Base-by-base conservation (phyloP, 768 basidiomycete species). In the Dentipellis sp. region DNA sequence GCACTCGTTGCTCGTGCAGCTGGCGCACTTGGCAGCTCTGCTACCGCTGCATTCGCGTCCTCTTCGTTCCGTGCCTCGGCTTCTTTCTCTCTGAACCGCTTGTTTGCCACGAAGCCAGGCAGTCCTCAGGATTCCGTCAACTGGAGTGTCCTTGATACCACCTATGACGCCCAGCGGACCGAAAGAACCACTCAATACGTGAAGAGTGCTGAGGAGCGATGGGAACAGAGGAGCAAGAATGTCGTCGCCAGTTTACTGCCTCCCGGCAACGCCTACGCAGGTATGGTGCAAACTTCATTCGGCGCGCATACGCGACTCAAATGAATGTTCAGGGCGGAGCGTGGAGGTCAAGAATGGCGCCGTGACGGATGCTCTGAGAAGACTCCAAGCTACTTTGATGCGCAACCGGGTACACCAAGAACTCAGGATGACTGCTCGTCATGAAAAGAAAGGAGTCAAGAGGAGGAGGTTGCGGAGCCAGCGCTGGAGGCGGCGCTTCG, bases 371-470 rank as follows among this genome's bases (percentile, higher is more conserved):
- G 77, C 85, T 2, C 80, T 80, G 61, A 68, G 60, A 54, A 72
- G 66, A 29, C 74, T 91, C 19, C 75, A 81, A 52, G 58, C 52
- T 17, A 79, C 81, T 53, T 70, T 91, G 38, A 58, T 61, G 49
- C 71, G 71, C 35, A 91, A 91, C 64, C 76, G 68, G 56, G 80
- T 91, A 12, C 67, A 72, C 11, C 62, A 63, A 36, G 80, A 83
- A 59, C 68, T 83, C 46, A 72, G 73, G 52, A 61, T 74, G 63
- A 66, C 73, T 46, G 73, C 78, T 56, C 75, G 91, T 60, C 90
- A 92, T 67, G 91, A 91, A 69, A 89, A 91, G 74, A 86, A 82
- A 71, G 89, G 91, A 36, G 79, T 76, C 58, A 91, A 89, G 68
- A 81, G 88, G 58, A 77, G 87, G 58, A 78, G 89, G 59, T 72